phyloP scores from a whole-genome alignment of 495 filamentous ascomycete genomes.

The Neurospora africana region DNA sequence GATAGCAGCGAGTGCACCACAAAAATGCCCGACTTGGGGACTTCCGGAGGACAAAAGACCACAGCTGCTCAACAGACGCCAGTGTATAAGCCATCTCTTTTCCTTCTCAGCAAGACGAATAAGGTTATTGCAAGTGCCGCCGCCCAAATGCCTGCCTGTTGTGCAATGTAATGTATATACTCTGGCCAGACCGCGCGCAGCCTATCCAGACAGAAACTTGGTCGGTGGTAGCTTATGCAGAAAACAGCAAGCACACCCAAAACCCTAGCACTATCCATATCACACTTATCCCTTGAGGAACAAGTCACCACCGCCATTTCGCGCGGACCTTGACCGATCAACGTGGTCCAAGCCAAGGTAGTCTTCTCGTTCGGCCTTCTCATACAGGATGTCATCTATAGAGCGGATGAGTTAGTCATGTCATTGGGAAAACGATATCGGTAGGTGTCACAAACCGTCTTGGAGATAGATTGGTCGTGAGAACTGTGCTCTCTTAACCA shows the following conservation, averaged over 20 bases:
- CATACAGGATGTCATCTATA: conserved; percentile 72
- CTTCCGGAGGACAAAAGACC: background rate
- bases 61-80: background rate
- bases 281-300: conserved; percentile 39
- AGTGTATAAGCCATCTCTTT: background rate
- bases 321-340: conserved; percentile 49
- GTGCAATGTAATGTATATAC: background rate
- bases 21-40: background rate
- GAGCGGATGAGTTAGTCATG: conserved; percentile 4
- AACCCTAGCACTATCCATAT: background rate
- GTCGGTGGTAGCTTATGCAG: background rate
- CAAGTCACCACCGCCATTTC: conserved; percentile 45
- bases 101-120: background rate
- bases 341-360: conserved; percentile 82
- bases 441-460: conserved; percentile 56
- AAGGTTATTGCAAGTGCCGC: background rate
- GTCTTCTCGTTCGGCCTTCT: conserved; percentile 64
- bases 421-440: background rate
- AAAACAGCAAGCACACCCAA: background rate
- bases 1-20: background rate
- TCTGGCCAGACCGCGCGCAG: background rate
- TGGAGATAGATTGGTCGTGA: conserved; percentile 70
- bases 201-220: background rate
- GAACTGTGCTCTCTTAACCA: conserved; percentile 58
- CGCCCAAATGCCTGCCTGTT: background rate